Conservation (phyloP, 2,329 filamentous ascomycete genomes). For the Exutisphaerella laricina region DNA sequence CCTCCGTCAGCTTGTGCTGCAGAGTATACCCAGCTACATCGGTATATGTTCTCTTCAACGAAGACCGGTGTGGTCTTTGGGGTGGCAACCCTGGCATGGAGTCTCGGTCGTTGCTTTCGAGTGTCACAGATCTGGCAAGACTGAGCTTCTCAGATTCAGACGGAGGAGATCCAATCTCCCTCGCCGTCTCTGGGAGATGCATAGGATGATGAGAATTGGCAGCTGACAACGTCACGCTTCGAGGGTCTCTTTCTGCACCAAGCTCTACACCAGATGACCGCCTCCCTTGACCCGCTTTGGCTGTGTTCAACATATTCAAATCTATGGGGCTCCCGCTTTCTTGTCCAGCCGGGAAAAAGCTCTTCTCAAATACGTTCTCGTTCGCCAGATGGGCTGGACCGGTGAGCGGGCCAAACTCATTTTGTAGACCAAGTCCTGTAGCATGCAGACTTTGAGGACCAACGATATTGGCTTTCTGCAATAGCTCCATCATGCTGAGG, state of each 20-base stretch:
- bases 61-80: slow-evolving; percentile 34
- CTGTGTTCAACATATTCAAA: slow-evolving; percentile 21
- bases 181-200: slow-evolving; percentile 10
- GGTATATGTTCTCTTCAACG: slow-evolving; percentile 79
- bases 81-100: slow-evolving; percentile 34
- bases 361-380: slow-evolving; percentile 78
- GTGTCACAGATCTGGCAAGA: slow-evolving; percentile 2
- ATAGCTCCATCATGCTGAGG: slow-evolving; percentile 83
- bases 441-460: slow-evolving; percentile 57
- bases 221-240: slow-evolving; percentile 3
- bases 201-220: slow-evolving; percentile 3
- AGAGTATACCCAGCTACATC: slow-evolving; percentile 69
- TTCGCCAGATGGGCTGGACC: slow-evolving; percentile 69
- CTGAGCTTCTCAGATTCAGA: slow-evolving; percentile 10
- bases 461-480: slow-evolving; percentile 75
- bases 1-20: slow-evolving; percentile 79
- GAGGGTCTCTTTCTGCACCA: slow-evolving; percentile 9
- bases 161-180: slow-evolving; percentile 7
- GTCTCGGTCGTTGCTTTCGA: slow-evolving; percentile 20
- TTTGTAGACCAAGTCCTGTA: slow-evolving; percentile 37
- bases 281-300: slow-evolving; percentile 1
- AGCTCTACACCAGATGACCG: not conserved
- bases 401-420: slow-evolving; percentile 61
- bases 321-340: slow-evolving; percentile 39
- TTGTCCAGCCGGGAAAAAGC: slow-evolving; percentile 51